phyloP scores from a whole-genome alignment of 768 basidiomycete genomes.

The Suillus americanus region DNA sequence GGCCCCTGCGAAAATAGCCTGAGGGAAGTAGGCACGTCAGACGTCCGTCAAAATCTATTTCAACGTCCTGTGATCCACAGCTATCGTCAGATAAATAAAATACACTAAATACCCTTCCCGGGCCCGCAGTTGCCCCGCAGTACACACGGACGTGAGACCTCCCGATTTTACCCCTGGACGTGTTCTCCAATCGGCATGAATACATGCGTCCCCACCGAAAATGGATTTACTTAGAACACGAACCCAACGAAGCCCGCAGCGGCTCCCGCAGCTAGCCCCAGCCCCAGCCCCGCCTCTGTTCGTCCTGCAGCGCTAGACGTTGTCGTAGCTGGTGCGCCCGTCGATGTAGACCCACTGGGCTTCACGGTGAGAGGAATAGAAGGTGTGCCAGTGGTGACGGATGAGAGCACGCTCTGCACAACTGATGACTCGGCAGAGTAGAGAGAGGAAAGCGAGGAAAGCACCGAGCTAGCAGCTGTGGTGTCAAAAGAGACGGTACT shows the following conservation, averaged over 20 bases:
- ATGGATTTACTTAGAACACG: constrained; percentile 1
- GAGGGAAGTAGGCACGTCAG: no score
- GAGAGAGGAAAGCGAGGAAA: constrained; percentile 25
- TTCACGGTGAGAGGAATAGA: neutral
- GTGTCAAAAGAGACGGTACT: constrained; percentile 23
- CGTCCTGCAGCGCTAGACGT: constrained; percentile 11
- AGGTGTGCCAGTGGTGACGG: no score
- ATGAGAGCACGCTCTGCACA: constrained; percentile 8
- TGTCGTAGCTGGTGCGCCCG: neutral
- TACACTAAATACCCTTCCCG: neutral
- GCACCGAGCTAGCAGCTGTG: constrained; percentile 16
- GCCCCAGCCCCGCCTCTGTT: neutral
- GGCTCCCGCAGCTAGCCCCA: neutral
- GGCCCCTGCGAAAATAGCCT: no score
- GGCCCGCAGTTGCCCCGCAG: neutral
- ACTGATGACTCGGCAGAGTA: constrained; percentile 26
- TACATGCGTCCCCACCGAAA: neutral
- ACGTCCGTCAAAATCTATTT: neutral
- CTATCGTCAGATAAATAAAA: no score
- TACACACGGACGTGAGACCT: neutral
- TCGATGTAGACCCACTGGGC: no score
- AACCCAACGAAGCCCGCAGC: constrained; percentile 10
- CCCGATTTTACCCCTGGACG: neutral
- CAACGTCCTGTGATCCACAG: neutral
- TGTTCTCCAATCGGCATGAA: neutral